phyloP scores from a whole-genome alignment of 495 filamentous ascomycete genomes.

The Echria macrotheca region DNA sequence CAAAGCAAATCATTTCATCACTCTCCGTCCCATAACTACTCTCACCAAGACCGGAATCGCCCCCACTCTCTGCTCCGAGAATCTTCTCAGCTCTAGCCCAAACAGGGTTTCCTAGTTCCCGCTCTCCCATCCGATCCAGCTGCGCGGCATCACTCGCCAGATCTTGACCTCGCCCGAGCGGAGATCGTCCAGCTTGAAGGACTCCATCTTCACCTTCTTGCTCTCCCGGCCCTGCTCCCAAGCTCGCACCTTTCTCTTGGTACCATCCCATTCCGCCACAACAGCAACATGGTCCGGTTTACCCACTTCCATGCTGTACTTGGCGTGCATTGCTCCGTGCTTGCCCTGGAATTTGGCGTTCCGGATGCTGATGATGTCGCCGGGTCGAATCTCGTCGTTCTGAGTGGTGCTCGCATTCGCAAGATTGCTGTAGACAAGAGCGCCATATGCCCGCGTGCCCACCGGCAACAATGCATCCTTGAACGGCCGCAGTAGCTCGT shows the following conservation, averaged over 20 bases:
- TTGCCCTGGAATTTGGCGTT: constrained; percentile 96
- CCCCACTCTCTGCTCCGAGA: not conserved
- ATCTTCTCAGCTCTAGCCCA: constrained; percentile 1
- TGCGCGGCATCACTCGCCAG: constrained; percentile 89
- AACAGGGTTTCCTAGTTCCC: constrained; percentile 22
- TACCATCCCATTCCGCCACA: constrained; percentile 99
- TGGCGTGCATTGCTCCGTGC: constrained; percentile 88
- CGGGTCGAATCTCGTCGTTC: constrained; percentile 89
- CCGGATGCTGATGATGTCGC: constrained; percentile 88
- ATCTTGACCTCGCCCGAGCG: constrained; percentile 94
- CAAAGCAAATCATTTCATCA: not conserved
- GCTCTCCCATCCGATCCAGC: constrained; percentile 83
- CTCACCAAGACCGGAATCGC: constrained; percentile 2
- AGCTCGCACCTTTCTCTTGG: constrained; percentile 92
- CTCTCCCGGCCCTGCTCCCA: constrained; percentile 96
- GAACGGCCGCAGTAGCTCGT: constrained; percentile 70
- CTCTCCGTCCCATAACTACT: not conserved
- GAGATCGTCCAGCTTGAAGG: constrained; percentile 87
- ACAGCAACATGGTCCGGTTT: constrained; percentile 90
- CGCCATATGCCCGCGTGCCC: constrained; percentile 82
- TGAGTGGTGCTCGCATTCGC: constrained; percentile 87
- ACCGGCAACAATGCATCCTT: constrained; percentile 72
- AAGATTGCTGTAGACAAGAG: constrained; percentile 86
- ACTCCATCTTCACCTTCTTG: constrained; percentile 90
- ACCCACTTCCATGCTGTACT: constrained; percentile 85